Evolutionary conservation across 192 early-diverging fungal genomes (phyloP), one percentile per base, ranked within the genome.

Genomic region (Podila verticillata): DNA sequence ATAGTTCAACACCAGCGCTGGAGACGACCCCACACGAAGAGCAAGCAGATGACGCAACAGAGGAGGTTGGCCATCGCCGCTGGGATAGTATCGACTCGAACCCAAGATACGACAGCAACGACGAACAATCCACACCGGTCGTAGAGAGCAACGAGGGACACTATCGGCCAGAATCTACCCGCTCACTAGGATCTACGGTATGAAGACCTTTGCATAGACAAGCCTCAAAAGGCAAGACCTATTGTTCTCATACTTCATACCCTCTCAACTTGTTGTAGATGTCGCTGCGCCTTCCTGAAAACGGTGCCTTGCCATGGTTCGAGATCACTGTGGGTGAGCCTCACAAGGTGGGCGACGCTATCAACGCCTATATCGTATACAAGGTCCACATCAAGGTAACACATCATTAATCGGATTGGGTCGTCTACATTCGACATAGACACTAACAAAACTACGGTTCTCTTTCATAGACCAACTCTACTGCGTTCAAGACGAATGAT

Each of bases 341-440:
- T 3, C 90, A 92, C 84, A 96, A 98, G 80, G 89, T 98, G 65
- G 92, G 93, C 73, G 93, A 98, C 66, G 86, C 93, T n/a, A 91
- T 96, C 68, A 93, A 85, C 70, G 89, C 93, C 12, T 90, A 97
- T 77, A 92, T 95, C 47, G 89, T 94, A 5, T 98, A 98, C 85
- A 93, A 92, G 81, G 92, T 98, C 29, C 83, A 85, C 39, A 96
- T 96, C 65, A 89, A 85, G 84, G 92, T 91, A 86, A 56, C 22
- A 7, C 60, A 39, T 57, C 13, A 7, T 34, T 26, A 13, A 0
- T 57, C 29, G 2, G 31, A 73, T 34, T 34, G 22, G 64, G 19
- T 3, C 32, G 39, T 35, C 20, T 59, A 30, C 10, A 47, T 58
- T 47, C 1, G 5, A 22, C 20, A 62, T 12, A 32, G 20, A 24